phyloP scores from a whole-genome alignment of 2,329 filamentous ascomycete genomes.

The Escovopsis weberi region DNA sequence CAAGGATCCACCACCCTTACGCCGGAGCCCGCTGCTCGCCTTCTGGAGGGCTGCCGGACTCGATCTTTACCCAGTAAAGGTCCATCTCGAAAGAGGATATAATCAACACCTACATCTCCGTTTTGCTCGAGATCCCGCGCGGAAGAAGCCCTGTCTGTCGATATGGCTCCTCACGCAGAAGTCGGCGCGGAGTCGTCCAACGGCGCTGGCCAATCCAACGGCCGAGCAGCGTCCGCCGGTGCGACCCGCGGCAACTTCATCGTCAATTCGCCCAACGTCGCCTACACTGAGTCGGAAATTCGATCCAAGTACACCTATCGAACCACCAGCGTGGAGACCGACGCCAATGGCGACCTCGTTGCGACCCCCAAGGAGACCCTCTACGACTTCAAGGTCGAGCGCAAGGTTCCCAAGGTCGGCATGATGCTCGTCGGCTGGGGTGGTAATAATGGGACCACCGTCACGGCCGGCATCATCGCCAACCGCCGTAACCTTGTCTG shows the following conservation, averaged over 20 bases:
- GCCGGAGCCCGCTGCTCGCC: constrained; percentile 91
- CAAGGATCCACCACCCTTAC: constrained; percentile 86
- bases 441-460: constrained; percentile 95
- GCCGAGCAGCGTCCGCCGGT: constrained; percentile 29
- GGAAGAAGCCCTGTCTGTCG: constrained; percentile 21
- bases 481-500: constrained; percentile 77
- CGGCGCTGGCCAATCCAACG: constrained; percentile 40
- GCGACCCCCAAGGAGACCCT: constrained; percentile 76
- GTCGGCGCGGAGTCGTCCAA: constrained; percentile 39
- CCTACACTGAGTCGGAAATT: constrained; percentile 79
- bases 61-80: constrained; percentile 42
- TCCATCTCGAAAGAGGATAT: constrained; percentile 17
- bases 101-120: constrained; percentile 11
- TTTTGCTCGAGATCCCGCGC: constrained; percentile 10
- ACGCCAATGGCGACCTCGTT: constrained; percentile 60
- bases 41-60: constrained; percentile 68
- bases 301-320: constrained; percentile 92
- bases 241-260: constrained; percentile 55
- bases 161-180: constrained; percentile 89
- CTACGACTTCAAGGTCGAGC: constrained; percentile 97
- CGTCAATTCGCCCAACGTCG: constrained; percentile 84
- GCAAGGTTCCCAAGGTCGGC: constrained; percentile 82
- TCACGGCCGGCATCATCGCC: constrained; percentile 92
- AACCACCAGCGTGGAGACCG: constrained; percentile 68
- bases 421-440: constrained; percentile 97